Evolutionary conservation across 1,139 yeast genomes (phyloP).

Genomic region (Geotrichum klebahnii): DNA sequence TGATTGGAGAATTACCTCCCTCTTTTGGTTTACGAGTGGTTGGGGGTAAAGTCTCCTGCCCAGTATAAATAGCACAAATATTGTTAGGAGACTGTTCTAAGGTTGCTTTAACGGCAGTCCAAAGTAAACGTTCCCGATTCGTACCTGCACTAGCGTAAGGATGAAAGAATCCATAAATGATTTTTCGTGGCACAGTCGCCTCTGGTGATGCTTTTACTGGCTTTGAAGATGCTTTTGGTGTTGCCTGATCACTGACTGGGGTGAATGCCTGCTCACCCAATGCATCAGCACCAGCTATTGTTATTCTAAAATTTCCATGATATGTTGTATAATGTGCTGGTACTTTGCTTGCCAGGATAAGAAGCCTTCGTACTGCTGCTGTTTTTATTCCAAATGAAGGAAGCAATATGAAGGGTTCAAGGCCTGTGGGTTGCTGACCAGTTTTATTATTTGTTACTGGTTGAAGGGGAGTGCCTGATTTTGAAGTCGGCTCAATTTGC

Average conservation of each 20-base stretch:
- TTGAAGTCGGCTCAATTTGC: constrained; percentile 2
- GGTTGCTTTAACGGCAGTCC: constrained; percentile 86
- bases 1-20: neutral
- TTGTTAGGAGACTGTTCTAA: constrained; percentile 49
- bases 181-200: constrained; percentile 35
- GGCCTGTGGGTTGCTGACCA: neutral
- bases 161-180: constrained; percentile 81
- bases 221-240: neutral
- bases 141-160: constrained; percentile 96
- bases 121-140: constrained; percentile 92
- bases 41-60: constrained; percentile 42
- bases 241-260: neutral
- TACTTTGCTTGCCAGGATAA: constrained; percentile 48
- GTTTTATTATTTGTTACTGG: neutral
- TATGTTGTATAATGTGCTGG: constrained; percentile 47
- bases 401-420: constrained; percentile 1
- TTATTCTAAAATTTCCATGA: constrained; percentile 1
- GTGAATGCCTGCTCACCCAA: neutral
- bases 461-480: neutral
- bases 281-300: constrained; percentile 1
- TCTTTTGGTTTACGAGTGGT: neutral
- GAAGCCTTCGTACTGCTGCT: constrained; percentile 49
- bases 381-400: constrained; percentile 31
- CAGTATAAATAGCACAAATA: constrained; percentile 73
- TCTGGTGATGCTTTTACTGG: neutral